Evolutionary conservation across 2,329 filamentous ascomycete species (phyloP).

Genomic region (Oidium heveae): DNA sequence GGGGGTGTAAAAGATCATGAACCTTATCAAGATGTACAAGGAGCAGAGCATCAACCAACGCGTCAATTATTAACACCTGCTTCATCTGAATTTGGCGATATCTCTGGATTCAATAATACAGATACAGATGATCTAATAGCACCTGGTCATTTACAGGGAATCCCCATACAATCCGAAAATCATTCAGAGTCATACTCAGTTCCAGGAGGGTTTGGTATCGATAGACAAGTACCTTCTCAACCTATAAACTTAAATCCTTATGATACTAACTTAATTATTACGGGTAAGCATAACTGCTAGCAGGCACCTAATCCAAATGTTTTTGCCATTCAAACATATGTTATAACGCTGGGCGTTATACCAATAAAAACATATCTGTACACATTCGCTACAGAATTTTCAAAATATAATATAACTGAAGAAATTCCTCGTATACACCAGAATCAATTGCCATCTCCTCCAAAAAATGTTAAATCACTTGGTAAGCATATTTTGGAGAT

Average conservation of each 20-base stretch:
- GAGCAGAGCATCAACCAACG: too few species aligned
- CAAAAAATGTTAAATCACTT: not conserved
- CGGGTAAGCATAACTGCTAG: not conserved
- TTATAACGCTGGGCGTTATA: not conserved
- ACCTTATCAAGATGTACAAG: too few species aligned
- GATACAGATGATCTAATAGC: not conserved
- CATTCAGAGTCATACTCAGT: not conserved
- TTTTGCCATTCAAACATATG: not conserved
- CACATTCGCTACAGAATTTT: not conserved
- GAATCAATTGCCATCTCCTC: not conserved
- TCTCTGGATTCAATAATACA: too few species aligned
- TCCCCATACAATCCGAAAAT: too few species aligned
- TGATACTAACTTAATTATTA: not conserved
- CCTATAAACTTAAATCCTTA: not conserved
- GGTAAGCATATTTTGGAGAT: not conserved
- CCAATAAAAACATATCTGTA: not conserved
- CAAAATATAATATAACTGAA: too few species aligned
- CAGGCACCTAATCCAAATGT: not conserved
- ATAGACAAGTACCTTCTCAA: not conserved
- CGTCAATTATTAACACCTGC: too few species aligned
- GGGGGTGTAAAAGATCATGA: too few species aligned
- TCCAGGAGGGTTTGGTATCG: not conserved
- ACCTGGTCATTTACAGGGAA: not conserved
- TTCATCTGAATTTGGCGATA: too few species aligned
- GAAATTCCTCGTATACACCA: not conserved